Conservation (phyloP, 2,329 filamentous ascomycete genomes). For the Gaeumannomyces sp. region DNA sequence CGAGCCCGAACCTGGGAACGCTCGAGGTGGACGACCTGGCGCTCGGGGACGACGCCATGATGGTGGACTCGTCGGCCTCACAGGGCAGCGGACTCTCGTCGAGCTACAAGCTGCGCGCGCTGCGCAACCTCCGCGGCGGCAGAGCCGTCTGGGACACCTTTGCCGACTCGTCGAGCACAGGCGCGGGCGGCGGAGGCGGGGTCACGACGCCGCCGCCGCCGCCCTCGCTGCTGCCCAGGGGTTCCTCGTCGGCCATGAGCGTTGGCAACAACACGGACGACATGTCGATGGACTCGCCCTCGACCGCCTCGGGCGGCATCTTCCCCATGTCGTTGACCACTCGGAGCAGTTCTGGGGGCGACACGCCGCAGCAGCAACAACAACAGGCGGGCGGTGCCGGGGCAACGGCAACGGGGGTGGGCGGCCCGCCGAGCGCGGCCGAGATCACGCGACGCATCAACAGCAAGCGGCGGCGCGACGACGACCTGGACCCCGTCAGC, state of each 20-base stretch:
- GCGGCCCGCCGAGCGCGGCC: constrained; percentile 53
- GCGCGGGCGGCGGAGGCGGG: constrained; percentile 27
- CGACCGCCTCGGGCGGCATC: constrained; percentile 20
- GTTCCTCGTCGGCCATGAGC: constrained; percentile 54
- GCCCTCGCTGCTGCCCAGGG: constrained; percentile 53
- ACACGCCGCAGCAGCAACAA: constrained; percentile 30
- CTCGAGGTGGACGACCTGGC: constrained; percentile 48
- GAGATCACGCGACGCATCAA: constrained; percentile 75
- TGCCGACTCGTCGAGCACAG: constrained; percentile 56
- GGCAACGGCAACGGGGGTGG: not conserved
- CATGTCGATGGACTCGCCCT: constrained; percentile 65
- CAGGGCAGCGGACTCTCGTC: constrained; percentile 44
- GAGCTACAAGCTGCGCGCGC: constrained; percentile 69
- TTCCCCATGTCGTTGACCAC: constrained; percentile 22
- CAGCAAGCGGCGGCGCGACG: constrained; percentile 69
- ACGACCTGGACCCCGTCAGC: constrained; percentile 80
- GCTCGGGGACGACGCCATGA: constrained; percentile 62
- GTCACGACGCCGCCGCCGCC: constrained; percentile 55
- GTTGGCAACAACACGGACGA: constrained; percentile 43
- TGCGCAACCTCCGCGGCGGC: constrained; percentile 65
- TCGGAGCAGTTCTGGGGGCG: constrained; percentile 25
- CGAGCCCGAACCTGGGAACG: constrained; percentile 61
- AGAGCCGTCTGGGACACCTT: constrained; percentile 74
- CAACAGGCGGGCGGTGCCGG: not conserved
- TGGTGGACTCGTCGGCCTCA: constrained; percentile 43